These are phyloP conservation scores for Lentinula edodes DNA, from an alignment of 768 basidiomycete genomes.

Conservation along the genomic window DNA sequence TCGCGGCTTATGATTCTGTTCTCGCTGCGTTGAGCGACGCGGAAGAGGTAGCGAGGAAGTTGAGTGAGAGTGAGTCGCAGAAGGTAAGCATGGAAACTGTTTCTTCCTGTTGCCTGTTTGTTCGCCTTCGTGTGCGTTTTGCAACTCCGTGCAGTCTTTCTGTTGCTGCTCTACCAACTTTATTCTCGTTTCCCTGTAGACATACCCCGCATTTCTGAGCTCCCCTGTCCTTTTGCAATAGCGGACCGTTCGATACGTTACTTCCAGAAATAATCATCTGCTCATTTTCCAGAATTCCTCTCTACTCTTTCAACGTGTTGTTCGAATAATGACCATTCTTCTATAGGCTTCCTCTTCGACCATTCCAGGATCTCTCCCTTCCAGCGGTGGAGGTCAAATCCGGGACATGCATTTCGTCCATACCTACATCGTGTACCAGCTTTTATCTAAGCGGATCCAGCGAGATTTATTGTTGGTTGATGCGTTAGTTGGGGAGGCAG, in stretches of 20 bases:
- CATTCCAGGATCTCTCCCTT: constrained; percentile 12
- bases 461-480: constrained; percentile 80
- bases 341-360: constrained; percentile 1
- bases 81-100: constrained; percentile 41
- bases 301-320: neutral
- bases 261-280: too few relatives aligned
- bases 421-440: constrained; percentile 81
- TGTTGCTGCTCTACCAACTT: too few relatives aligned
- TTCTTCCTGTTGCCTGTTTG: constrained; percentile 9
- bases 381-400: constrained; percentile 34
- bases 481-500: constrained; percentile 42
- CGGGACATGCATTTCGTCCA: constrained; percentile 84
- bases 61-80: constrained; percentile 80
- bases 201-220: too few relatives aligned
- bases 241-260: too few relatives aligned
- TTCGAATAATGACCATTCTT: neutral
- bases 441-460: constrained; percentile 82
- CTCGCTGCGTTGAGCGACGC: constrained; percentile 85
- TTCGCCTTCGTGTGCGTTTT: neutral
- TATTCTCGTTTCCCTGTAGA: too few relatives aligned
- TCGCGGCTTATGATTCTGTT: constrained; percentile 85
- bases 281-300: too few relatives aligned
- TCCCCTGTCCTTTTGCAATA: too few relatives aligned
- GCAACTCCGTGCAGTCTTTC: neutral
- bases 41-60: constrained; percentile 74